Base-by-base conservation (phyloP, 345 rosid species). In the Boechera stricta region DNA sequence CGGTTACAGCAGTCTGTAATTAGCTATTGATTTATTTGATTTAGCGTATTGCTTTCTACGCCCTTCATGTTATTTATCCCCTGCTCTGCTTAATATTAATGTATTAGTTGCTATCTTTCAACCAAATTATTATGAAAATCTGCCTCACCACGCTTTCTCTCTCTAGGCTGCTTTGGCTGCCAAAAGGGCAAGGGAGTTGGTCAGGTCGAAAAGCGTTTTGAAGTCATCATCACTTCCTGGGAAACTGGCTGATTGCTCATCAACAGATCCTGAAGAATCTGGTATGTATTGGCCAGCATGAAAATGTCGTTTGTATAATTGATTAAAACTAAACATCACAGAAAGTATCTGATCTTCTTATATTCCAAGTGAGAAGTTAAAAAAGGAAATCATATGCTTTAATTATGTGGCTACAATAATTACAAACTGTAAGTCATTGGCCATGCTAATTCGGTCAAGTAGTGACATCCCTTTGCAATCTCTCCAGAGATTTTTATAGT, bases 141-240 rank as follows among this genome's bases (percentile, higher is more conserved):
- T 51, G 44, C 48, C 57, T 77, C 21, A 38, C 63, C 67, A 49
- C 8, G 42, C 39, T 53, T 74, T 66, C 71, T 54, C 45, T 79
- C 38, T 84, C 29, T 81, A 95, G 99, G 99, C 99, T 70, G 99
- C 99, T 79, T 79, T 89, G 82, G 99, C 99, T 77, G 99, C 99
- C 51, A 95, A 95, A 78, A 91, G 89, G 81, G 99, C 99, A 21
- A 90, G 98, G 73, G 99, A 96, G 80, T 77, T 96, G 90, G 96
- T 96, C 72, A 84, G 98, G 60, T 90, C 88, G 62, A 96, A 96
- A 84, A 83, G 98, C 81, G 91, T 93, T 18, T 72, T 96, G 84
- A 89, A 86, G 84, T 86, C 95, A 67, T 93, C 99, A 49, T 90
- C 99, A 71, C 98, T 96, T 77, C 99, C 99, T 57, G 99, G 99